phyloP scores from a whole-genome alignment of 23 red algal species.

The Gracilaria domingensis region DNA sequence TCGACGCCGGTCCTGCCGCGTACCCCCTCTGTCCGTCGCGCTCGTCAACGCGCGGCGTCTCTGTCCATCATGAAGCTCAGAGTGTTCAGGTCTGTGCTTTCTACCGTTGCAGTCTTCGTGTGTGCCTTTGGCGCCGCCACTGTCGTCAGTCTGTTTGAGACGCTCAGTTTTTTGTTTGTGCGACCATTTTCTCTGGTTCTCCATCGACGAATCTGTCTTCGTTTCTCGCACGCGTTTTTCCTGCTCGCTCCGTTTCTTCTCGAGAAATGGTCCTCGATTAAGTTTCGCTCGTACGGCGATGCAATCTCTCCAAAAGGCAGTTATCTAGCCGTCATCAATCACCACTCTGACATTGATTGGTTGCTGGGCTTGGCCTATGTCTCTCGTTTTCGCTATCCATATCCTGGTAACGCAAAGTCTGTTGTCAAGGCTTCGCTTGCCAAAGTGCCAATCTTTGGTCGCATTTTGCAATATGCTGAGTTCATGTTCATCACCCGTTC shows the following conservation, averaged over 20 bases:
- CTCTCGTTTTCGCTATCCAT: conserved; percentile 61
- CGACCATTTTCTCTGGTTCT: conserved; percentile 44
- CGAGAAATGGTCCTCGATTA: conserved; percentile 62
- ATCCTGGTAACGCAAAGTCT: conserved; percentile 78
- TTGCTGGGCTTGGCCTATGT: conserved; percentile 67
- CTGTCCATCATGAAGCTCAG: conserved; percentile 27
- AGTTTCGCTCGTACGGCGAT: conserved; percentile 63
- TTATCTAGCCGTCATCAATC: conserved; percentile 66
- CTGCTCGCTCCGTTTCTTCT: conserved; percentile 63
- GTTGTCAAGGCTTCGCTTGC: conserved; percentile 71
- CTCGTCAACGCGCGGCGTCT: no score
- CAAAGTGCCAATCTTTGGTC: conserved; percentile 76
- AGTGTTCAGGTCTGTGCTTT: conserved; percentile 21
- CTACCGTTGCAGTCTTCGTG: conserved; percentile 11
- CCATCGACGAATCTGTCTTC: conserved; percentile 46
- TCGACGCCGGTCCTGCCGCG: no score
- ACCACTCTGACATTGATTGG: conserved; percentile 69
- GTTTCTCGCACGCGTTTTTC: conserved; percentile 49
- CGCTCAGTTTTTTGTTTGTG: conserved; percentile 50
- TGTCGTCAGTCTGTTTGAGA: conserved; percentile 39
- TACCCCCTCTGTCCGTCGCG: no score
- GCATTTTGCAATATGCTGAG: conserved; percentile 55
- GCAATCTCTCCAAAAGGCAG: conserved; percentile 30
- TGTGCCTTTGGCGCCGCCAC: conserved; percentile 24
- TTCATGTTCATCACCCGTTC: conserved; percentile 62